A percentile compares a stretch with the other conserved stretches of the same genome.
These are phyloP conservation scores for Ceratocystis cacaofunesta DNA, from an alignment of 2,329 filamentous ascomycete genomes.

Conservation along the genomic window DNA sequence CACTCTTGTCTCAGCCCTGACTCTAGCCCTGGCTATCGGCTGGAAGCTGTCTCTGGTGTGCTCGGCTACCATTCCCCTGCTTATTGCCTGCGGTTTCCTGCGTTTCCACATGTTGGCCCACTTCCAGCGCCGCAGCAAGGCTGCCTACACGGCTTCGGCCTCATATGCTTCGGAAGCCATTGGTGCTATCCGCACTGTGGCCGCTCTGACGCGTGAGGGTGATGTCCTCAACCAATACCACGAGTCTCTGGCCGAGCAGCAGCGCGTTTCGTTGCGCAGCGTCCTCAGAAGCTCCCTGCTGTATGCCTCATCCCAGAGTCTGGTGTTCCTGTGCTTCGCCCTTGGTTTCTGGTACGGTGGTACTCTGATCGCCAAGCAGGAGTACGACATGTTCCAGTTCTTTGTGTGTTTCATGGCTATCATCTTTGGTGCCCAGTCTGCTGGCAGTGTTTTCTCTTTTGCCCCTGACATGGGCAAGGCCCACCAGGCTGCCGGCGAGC, in stretches of 20 bases:
- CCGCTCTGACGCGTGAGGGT: constrained; percentile 70
- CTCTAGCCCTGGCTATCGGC: constrained; percentile 56
- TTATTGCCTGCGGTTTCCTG: constrained; percentile 71
- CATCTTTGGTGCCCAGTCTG: constrained; percentile 84
- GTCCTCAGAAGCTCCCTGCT: constrained; percentile 62
- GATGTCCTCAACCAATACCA: constrained; percentile 66
- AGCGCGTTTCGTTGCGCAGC: constrained; percentile 52
- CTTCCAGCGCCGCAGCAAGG: constrained; percentile 66
- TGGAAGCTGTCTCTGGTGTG: constrained; percentile 85
- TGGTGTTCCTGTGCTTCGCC: constrained; percentile 71
- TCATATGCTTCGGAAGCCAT: constrained; percentile 87
- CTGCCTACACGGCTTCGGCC: constrained; percentile 65
- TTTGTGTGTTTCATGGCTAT: constrained; percentile 81
- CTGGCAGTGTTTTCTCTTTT: constrained; percentile 77
- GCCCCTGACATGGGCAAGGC: constrained; percentile 90
- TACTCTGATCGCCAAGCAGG: constrained; percentile 51
- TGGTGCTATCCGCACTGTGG: constrained; percentile 84
- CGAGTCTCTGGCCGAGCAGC: constrained; percentile 49
- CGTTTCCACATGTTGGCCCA: constrained; percentile 71
- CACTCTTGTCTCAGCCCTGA: constrained; percentile 61
- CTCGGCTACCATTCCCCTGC: constrained; percentile 59
- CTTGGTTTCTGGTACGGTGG: constrained; percentile 91
- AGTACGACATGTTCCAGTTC: constrained; percentile 74
- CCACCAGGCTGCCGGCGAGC: constrained; percentile 62
- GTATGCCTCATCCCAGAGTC: constrained; percentile 71